Percentiles rank a stretch among this genome's conserved stretches.
These are phyloP conservation scores for Amanita inopinata DNA, from an alignment of 768 basidiomycete genomes.

Conservation along the genomic window DNA sequence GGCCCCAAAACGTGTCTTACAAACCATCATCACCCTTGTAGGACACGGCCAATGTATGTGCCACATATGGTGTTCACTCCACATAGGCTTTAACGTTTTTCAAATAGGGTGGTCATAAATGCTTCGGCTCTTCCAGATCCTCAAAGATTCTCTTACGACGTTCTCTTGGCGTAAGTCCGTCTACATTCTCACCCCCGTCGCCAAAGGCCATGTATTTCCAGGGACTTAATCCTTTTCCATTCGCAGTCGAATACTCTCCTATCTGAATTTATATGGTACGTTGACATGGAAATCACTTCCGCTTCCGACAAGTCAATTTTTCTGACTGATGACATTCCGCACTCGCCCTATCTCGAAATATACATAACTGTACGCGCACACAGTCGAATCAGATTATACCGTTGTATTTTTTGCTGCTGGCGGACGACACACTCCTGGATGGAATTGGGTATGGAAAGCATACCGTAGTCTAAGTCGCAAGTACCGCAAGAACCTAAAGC, in stretches of 20 bases:
- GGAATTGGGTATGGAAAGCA: slow-evolving; percentile 91
- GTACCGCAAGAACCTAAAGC: slow-evolving; percentile 84
- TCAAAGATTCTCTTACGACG: slow-evolving; percentile 63
- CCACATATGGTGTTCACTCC: background rate
- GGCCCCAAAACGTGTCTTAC: slow-evolving; percentile 5
- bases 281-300: background rate
- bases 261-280: slow-evolving; percentile 74
- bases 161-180: slow-evolving; percentile 52
- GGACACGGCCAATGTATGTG: slow-evolving; percentile 80
- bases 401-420: slow-evolving; percentile 84
- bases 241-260: slow-evolving; percentile 61
- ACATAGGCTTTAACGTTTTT: background rate
- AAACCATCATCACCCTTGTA: slow-evolving; percentile 19
- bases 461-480: slow-evolving; percentile 74
- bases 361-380: background rate
- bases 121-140: slow-evolving; percentile 82
- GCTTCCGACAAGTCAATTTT: too few species aligned
- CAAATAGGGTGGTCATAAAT: slow-evolving; percentile 68
- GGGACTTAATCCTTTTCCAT: slow-evolving; percentile 13
- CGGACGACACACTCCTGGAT: slow-evolving; percentile 59
- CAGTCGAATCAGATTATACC: slow-evolving; percentile 85
- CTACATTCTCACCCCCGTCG: slow-evolving; percentile 9
- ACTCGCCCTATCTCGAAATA: background rate
- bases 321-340: background rate
- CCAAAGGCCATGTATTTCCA: background rate